A percentile compares a stretch with the other conserved stretches of the same genome.
These are phyloP conservation scores for Parasitella parasitica DNA, from an alignment of 371 early-diverging fungal species.

Conservation along the genomic window DNA sequence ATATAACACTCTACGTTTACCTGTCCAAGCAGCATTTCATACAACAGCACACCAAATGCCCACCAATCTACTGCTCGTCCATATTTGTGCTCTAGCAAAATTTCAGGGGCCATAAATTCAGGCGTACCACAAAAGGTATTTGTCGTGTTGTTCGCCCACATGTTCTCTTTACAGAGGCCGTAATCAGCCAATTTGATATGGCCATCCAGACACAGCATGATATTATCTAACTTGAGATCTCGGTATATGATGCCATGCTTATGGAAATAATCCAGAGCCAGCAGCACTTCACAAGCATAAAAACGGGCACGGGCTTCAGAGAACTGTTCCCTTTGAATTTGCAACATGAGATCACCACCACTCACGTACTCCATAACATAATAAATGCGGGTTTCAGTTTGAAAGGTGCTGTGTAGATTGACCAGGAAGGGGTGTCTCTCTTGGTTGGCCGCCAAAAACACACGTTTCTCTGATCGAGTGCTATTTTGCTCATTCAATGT, in stretches of 20 bases:
- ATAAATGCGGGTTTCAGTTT: constrained; percentile 90
- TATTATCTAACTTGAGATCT: constrained; percentile 98
- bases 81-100: constrained; percentile 89
- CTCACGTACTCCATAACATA: constrained; percentile 99
- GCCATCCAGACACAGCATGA: constrained; percentile 89
- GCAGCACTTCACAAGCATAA: constrained; percentile 95
- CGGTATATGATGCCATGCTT: constrained; percentile 93
- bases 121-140: constrained; percentile 99
- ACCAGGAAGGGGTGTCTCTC: constrained; percentile 96
- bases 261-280: constrained; percentile 97
- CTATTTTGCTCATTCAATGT: constrained; percentile 34
- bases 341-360: constrained; percentile 99
- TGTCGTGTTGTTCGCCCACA: constrained; percentile 79
- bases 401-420: constrained; percentile 94
- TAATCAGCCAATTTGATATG: constrained; percentile 99
- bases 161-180: constrained; percentile 96
- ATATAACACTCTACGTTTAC: background rate
- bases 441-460: constrained; percentile 85
- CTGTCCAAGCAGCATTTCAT: constrained; percentile 95
- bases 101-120: constrained; percentile 99
- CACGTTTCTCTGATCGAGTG: constrained; percentile 90
- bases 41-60: constrained; percentile 98
- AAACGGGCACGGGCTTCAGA: constrained; percentile 90
- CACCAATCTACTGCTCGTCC: constrained; percentile 98
- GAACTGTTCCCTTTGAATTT: constrained; percentile 87